Conservation (phyloP, 2,329 filamentous ascomycete species). For the Apiospora malaysiana region DNA sequence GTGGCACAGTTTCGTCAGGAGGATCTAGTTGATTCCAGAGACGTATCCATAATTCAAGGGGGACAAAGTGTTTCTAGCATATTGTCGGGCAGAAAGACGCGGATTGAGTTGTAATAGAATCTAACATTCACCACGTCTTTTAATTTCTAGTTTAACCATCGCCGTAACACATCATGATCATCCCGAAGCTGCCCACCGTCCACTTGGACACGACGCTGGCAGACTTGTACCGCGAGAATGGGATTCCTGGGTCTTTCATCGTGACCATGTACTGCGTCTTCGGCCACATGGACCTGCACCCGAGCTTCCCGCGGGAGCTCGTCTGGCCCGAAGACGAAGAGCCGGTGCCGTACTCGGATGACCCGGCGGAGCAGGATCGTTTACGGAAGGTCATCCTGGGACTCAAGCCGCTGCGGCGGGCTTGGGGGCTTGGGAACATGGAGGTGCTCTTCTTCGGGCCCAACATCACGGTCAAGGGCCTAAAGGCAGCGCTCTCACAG, state of each 20-base stretch:
- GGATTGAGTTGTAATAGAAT: not conserved
- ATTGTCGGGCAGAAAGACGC: not conserved
- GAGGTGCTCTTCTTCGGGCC: slow-evolving; percentile 32
- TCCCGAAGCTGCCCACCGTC: slow-evolving; percentile 19
- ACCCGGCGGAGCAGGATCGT: slow-evolving; percentile 28
- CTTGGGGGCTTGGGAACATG: slow-evolving; percentile 32
- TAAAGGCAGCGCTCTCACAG: slow-evolving; percentile 30
- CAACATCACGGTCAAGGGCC: slow-evolving; percentile 28
- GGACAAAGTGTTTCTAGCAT: no score
- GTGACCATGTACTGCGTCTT: slow-evolving; percentile 35
- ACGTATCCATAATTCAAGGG: not conserved
- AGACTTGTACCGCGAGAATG: slow-evolving; percentile 31
- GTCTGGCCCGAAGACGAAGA: slow-evolving; percentile 34
- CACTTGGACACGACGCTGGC: slow-evolving; percentile 33
- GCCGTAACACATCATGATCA: not conserved
- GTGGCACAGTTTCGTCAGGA: not conserved
- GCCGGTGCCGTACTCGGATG: slow-evolving; percentile 30
- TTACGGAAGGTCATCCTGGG: slow-evolving; percentile 31
- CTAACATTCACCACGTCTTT: not conserved
- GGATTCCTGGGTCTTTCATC: slow-evolving; percentile 31
- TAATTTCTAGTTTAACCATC: not conserved
- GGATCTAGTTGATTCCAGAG: not conserved
- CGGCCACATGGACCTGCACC: slow-evolving; percentile 32
- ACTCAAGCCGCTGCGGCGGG: slow-evolving; percentile 33
- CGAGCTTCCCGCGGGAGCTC: slow-evolving; percentile 30